Conservation (phyloP, 2,329 filamentous ascomycete genomes). For the Lomentospora prolificans region DNA sequence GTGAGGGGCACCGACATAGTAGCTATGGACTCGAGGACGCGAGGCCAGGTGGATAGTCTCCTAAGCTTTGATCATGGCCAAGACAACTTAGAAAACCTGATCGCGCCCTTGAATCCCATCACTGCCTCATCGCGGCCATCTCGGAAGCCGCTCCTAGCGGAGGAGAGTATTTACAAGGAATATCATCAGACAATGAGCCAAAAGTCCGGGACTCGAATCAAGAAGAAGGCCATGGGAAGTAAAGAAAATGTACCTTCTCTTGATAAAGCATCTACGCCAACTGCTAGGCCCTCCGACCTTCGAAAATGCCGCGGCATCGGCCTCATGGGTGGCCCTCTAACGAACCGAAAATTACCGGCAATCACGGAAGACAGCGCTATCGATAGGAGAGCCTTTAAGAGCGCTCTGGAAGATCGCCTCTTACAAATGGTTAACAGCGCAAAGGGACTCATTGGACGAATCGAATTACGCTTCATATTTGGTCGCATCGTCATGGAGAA, state of each 20-base stretch:
- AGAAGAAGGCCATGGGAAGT: slow-evolving; percentile 2
- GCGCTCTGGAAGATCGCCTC: slow-evolving; percentile 2
- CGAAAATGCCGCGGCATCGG: background rate
- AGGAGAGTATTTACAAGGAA: slow-evolving; percentile 9
- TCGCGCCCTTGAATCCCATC: background rate
- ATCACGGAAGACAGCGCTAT: background rate
- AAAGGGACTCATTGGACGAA: background rate
- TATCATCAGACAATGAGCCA: slow-evolving; percentile 17
- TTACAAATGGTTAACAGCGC: background rate
- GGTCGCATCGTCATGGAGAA: slow-evolving; percentile 6
- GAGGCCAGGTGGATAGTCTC: background rate
- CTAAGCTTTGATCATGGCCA: background rate
- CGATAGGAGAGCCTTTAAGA: background rate
- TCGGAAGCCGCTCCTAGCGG: slow-evolving; percentile 9
- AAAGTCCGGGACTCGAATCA: slow-evolving; percentile 2
- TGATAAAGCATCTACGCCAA: too few relatives aligned
- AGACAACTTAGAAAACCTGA: background rate
- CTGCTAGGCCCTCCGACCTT: too few relatives aligned
- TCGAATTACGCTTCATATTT: background rate
- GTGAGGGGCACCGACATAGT: background rate
- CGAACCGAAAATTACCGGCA: background rate
- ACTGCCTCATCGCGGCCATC: background rate
- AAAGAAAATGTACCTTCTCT: too few relatives aligned
- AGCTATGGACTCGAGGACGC: background rate
- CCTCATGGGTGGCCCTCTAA: background rate